phyloP scores from a whole-genome alignment of 2,329 filamentous ascomycete species.

The Seiridium cupressi region DNA sequence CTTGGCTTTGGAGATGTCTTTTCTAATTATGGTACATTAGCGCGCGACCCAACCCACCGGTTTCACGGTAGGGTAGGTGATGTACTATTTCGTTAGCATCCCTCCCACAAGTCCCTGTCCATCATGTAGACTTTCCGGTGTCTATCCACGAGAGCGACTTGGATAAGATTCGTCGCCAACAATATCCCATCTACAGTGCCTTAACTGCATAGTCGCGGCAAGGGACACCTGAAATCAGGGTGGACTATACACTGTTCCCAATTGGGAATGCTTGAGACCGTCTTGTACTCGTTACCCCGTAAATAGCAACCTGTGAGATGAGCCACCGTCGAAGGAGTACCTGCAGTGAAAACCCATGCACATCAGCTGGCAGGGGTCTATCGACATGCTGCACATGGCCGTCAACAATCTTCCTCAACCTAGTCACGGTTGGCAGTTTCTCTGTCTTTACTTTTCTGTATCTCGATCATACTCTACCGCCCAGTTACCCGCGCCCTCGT shows the following conservation, averaged over 20 bases:
- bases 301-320: conserved; percentile 10
- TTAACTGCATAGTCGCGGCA: neutral
- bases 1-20: neutral
- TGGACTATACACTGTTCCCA: conserved; percentile 8
- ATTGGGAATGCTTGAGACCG: neutral
- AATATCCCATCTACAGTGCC: neutral
- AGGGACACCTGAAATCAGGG: neutral
- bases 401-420: conserved; percentile 16
- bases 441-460: conserved; percentile 18
- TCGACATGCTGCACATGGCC: neutral
- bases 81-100: neutral
- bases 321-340: conserved; percentile 7
- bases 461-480: conserved; percentile 3
- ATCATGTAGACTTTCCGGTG: too few relatives aligned
- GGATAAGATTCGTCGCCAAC: too few relatives aligned
- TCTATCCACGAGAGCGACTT: neutral
- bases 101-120: too few relatives aligned
- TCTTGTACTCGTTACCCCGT: conserved; percentile 10
- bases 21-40: conserved; percentile 6
- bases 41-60: conserved; percentile 3
- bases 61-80: conserved; percentile 1
- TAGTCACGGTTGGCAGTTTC: conserved; percentile 9
- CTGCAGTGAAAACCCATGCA: conserved; percentile 9
- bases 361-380: conserved; percentile 20
- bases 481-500: conserved; percentile 24